Evolutionary conservation across 2,329 filamentous ascomycete species (phyloP), one percentile per base, ranked within the genome.

Genomic region (Tolypocladium endophyticum): DNA sequence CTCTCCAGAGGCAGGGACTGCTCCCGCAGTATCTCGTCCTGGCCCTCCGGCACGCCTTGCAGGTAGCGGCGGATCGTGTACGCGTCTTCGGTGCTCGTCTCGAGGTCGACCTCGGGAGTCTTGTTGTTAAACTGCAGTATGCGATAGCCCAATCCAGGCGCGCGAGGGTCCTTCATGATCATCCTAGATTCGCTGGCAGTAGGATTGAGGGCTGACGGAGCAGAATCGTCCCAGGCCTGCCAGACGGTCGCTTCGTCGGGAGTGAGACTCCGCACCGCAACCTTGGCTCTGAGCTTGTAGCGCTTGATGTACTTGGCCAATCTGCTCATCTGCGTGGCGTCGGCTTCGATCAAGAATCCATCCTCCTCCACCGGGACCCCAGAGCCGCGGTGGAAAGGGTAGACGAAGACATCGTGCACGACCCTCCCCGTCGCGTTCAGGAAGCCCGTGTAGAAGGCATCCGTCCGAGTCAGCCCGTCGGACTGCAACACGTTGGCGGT

Each of bases 371-470:
- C 62, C 35, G 66, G 61, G 20, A 65, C 58, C 16, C 66, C 67
- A 7, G 65, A 65, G 55, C 61, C 68, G 58, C 64, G 66, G 54
- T 74, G 68, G 63, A 83, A 76, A 0, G 86, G 87, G 77, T 96
- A 97, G 55, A 99, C 80, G 73, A 97, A 96, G 58, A 92, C 88
- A 75, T 99, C 94, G 76, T 93, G 84, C 52, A 97, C 77, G 12
- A 99, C 82, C 60, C 92, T 84, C 50, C 94, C 94, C 61, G 85
- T 84, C 9, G 93, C 90, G 65, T 89, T 96, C 50, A 99, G 79
- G 68, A 99, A 96, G 0, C 87, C 90, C 8, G 88, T 81, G 74
- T 96, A 97, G 71, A 88, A 86, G 4, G 85, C 87, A 0, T 76
- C 74, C 4, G 65, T 68, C 30, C 73, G 72, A 2, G 74, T 67